These are phyloP conservation scores for Pythium inflatum DNA, from an alignment of 352 stramenopile genomes.

Conservation along the genomic window DNA sequence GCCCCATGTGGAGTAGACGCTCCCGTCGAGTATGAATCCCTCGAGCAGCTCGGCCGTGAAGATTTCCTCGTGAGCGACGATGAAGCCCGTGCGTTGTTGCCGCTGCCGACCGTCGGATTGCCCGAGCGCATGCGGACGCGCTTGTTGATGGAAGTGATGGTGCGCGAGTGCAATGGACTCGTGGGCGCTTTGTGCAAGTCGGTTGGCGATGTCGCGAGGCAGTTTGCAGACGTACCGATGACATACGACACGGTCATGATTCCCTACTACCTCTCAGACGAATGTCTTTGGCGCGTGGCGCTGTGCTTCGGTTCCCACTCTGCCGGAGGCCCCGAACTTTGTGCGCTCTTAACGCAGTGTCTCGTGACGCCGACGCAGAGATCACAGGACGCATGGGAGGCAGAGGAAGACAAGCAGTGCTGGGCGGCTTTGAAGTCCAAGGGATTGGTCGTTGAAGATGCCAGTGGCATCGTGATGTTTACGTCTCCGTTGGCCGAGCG, in stretches of 20 bases:
- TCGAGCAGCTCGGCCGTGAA: background rate
- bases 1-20: constrained; percentile 97
- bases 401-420: background rate
- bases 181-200: background rate
- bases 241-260: background rate
- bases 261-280: no score
- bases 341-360: no score
- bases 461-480: background rate
- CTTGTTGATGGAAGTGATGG: background rate
- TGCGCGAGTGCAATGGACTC: background rate
- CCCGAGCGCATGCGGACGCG: background rate
- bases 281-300: no score
- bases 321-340: no score
- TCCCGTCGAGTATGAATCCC: no score
- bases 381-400: no score
- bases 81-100: background rate
- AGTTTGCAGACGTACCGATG: background rate
- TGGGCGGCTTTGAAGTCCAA: background rate
- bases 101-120: background rate
- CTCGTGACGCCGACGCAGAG: no score
- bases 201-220: background rate
- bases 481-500: background rate
- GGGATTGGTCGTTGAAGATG: background rate
- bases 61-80: background rate
- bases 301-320: no score